phyloP scores from a whole-genome alignment of 1,139 yeast genomes.

The Suhomyces terraborum region DNA sequence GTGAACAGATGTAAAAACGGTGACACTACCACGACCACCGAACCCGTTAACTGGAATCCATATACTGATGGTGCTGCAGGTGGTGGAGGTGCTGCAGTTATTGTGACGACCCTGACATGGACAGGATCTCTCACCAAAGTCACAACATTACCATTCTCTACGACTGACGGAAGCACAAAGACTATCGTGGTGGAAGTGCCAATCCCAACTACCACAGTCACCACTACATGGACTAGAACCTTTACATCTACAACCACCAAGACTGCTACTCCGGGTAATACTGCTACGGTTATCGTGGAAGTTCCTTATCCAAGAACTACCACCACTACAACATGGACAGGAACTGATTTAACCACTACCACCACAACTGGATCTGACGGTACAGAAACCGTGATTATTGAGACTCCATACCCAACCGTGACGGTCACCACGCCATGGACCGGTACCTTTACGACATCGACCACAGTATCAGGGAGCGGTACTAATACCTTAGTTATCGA shows the following conservation, averaged over 20 bases:
- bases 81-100: constrained; percentile 17
- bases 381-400: constrained; percentile 21
- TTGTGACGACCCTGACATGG: constrained; percentile 25
- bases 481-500: constrained; percentile 19
- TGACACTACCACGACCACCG: neutral
- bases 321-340: constrained; percentile 5
- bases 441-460: constrained; percentile 10
- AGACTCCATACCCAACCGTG: constrained; percentile 20
- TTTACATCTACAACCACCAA: constrained; percentile 11
- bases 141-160: constrained; percentile 19
- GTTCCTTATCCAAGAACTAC: constrained; percentile 14
- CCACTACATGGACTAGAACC: constrained; percentile 16
- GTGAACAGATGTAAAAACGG: constrained; percentile 1
- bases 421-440: constrained; percentile 18
- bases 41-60: constrained; percentile 1
- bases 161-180: constrained; percentile 14
- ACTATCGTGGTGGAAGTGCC: constrained; percentile 20
- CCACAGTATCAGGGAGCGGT: constrained; percentile 13
- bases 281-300: constrained; percentile 16
- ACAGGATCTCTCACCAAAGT: constrained; percentile 9
- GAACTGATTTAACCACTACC: constrained; percentile 9
- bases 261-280: constrained; percentile 12
- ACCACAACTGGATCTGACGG: constrained; percentile 16
- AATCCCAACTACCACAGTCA: constrained; percentile 14
- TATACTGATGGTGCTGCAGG: constrained; percentile 20